Evolutionary conservation across 768 basidiomycete genomes (phyloP).

Genomic region (Mrakia gelida): DNA sequence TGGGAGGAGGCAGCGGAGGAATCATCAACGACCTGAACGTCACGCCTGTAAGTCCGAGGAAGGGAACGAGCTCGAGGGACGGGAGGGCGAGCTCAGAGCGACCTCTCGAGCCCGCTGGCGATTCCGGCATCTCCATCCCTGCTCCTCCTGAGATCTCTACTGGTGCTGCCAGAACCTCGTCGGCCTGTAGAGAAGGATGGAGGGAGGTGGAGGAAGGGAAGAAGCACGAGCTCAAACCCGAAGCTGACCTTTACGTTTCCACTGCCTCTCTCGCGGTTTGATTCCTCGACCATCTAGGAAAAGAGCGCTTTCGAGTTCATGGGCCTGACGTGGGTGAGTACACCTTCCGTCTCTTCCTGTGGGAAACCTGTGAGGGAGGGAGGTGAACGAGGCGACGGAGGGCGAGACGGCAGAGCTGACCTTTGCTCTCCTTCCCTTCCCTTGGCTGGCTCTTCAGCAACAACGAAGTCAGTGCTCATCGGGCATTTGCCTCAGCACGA

Average conservation of each 20-base stretch:
- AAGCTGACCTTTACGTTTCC: background rate
- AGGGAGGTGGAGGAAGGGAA: background rate
- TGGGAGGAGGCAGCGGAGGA: conserved; percentile 20
- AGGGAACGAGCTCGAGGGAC: background rate
- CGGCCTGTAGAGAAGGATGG: background rate
- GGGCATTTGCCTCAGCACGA: too few relatives aligned
- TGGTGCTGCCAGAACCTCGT: too few relatives aligned
- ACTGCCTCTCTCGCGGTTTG: too few relatives aligned
- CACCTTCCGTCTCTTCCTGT: too few relatives aligned
- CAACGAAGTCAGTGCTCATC: conserved; percentile 5
- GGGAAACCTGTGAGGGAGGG: too few relatives aligned
- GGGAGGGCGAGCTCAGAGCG: too few relatives aligned
- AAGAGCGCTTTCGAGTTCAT: conserved; percentile 33
- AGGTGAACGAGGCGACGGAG: background rate
- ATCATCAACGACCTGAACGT: conserved; percentile 26
- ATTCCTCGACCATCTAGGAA: background rate
- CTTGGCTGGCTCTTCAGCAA: background rate
- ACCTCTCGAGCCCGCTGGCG: too few relatives aligned
- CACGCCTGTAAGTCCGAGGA: conserved; percentile 22
- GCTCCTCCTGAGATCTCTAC: background rate
- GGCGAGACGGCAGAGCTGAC: background rate
- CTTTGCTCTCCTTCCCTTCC: background rate
- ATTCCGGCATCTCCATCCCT: background rate
- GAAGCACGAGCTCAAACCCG: background rate
- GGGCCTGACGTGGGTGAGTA: conserved; percentile 24